These are phyloP conservation scores for Bifiguratus adelaidae DNA, from an alignment of 192 early-diverging fungal species.

Conservation along the genomic window DNA sequence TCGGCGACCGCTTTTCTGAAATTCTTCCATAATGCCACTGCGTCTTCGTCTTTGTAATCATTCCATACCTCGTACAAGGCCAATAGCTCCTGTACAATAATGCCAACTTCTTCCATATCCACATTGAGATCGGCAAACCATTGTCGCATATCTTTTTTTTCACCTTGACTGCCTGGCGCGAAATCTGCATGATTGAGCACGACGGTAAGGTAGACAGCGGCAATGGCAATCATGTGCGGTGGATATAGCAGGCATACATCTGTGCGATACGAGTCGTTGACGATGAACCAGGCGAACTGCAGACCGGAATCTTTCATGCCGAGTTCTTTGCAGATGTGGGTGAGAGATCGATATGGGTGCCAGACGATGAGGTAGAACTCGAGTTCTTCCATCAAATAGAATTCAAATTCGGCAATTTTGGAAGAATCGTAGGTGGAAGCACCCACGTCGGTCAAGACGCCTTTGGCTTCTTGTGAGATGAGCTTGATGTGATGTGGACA, in stretches of 20 bases:
- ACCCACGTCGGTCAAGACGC: conserved; percentile 25
- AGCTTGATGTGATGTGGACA: conserved; percentile 50
- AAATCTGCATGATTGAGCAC: conserved; percentile 36
- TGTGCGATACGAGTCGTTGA: conserved; percentile 78
- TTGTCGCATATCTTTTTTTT: conserved; percentile 50
- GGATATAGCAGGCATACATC: conserved; percentile 78
- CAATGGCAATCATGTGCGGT: conserved; percentile 81
- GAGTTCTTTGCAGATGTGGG: conserved; percentile 36
- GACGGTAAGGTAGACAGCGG: conserved; percentile 63
- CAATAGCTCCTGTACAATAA: conserved; percentile 69
- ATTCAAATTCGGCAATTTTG: conserved; percentile 87
- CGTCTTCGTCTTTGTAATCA: conserved; percentile 46
- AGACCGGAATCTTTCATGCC: conserved; percentile 35
- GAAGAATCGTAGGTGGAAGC: conserved; percentile 55
- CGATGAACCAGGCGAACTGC: conserved; percentile 61
- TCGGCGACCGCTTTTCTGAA: conserved; percentile 14
- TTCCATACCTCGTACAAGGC: conserved; percentile 60
- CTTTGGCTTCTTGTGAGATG: conserved; percentile 39
- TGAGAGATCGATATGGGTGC: conserved; percentile 79
- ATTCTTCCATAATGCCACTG: conserved; percentile 30
- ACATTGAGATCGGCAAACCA: conserved; percentile 82
- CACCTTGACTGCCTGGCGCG: conserved; percentile 19
- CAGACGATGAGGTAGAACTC: conserved; percentile 83
- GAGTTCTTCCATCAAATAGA: conserved; percentile 83
- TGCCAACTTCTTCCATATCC: conserved; percentile 61